Conservation (phyloP, 176 grass and related monocot genomes). For the Avena eriantha region DNA sequence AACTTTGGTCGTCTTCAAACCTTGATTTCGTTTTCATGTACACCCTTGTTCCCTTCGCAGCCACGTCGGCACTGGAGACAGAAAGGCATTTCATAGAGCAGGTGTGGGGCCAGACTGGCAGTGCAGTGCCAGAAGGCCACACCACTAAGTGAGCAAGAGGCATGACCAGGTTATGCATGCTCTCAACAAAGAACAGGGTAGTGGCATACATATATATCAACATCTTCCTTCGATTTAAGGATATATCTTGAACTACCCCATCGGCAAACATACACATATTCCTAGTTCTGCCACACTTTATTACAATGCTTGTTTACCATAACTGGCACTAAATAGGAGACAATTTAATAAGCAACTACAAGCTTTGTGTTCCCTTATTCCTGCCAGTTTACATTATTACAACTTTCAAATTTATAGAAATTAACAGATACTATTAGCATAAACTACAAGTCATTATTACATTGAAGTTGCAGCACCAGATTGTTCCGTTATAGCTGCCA, state of each 20-base stretch:
- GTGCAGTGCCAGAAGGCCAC: not conserved
- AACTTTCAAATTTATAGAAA: not conserved
- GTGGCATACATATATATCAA: not conserved
- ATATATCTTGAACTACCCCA: not conserved
- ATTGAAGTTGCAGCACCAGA: slow-evolving; percentile 9
- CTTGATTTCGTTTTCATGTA: slow-evolving; percentile 55
- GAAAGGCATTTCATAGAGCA: not conserved
- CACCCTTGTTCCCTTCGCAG: slow-evolving; percentile 56
- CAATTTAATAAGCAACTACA: not conserved
- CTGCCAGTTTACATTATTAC: not conserved
- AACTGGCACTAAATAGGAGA: not conserved
- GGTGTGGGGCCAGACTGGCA: not conserved
- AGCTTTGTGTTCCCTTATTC: not conserved
- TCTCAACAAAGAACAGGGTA: not conserved
- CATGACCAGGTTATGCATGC: not conserved
- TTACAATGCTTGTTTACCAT: not conserved
- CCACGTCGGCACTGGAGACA: not conserved
- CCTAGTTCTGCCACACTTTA: not conserved
- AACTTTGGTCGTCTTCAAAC: slow-evolving; percentile 51
- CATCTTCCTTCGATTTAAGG: slow-evolving; percentile 3
- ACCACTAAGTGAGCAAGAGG: not conserved
- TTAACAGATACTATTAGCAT: not conserved
- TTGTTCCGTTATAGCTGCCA: not conserved
- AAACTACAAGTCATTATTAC: not conserved
- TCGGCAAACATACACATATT: not conserved